These are phyloP conservation scores for Prototheca wickerhamii DNA, from an alignment of 163 green algal species.

Conservation along the genomic window DNA sequence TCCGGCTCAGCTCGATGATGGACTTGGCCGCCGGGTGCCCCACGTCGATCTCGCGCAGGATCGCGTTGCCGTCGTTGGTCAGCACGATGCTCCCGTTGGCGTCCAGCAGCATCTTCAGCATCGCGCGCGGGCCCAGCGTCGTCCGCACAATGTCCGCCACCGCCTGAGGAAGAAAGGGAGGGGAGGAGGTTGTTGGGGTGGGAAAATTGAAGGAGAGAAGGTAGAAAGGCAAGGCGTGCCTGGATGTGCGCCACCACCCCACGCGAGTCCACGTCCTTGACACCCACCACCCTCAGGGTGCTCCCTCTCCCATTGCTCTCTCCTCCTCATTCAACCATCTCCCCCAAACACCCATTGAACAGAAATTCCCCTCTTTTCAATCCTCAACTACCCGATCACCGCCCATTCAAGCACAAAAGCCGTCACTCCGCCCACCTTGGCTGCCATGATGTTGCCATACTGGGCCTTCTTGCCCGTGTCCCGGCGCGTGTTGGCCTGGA, in stretches of 20 bases:
- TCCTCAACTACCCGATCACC: not conserved
- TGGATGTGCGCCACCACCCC: too few species aligned
- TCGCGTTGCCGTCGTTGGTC: slow-evolving; percentile 98
- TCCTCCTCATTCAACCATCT: too few species aligned
- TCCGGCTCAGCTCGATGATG: slow-evolving; percentile 97
- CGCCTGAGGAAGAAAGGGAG: slow-evolving; percentile 42
- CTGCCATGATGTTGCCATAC: slow-evolving; percentile 89
- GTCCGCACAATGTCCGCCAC: slow-evolving; percentile 97
- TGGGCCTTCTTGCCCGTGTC: slow-evolving; percentile 93
- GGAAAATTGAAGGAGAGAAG: not conserved
- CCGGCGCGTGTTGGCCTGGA: slow-evolving; percentile 83
- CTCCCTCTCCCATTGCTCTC: too few species aligned
- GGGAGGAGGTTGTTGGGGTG: not conserved
- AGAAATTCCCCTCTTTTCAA: too few species aligned
- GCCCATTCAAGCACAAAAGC: not conserved
- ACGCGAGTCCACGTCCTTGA: too few species aligned
- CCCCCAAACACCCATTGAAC: too few species aligned
- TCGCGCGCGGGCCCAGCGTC: slow-evolving; percentile 90
- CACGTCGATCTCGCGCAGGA: slow-evolving; percentile 97
- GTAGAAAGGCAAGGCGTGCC: not conserved
- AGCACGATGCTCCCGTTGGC: slow-evolving; percentile 95
- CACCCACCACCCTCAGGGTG: too few species aligned
- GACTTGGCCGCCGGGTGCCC: slow-evolving; percentile 94
- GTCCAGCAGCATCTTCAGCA: slow-evolving; percentile 99
- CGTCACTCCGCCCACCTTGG: slow-evolving; percentile 65